A percentile compares a stretch with the other conserved stretches of the same genome.
Evolutionary conservation across 2,329 filamentous ascomycete species (phyloP).

Genomic region (Pseudogymnoascus sp.): DNA sequence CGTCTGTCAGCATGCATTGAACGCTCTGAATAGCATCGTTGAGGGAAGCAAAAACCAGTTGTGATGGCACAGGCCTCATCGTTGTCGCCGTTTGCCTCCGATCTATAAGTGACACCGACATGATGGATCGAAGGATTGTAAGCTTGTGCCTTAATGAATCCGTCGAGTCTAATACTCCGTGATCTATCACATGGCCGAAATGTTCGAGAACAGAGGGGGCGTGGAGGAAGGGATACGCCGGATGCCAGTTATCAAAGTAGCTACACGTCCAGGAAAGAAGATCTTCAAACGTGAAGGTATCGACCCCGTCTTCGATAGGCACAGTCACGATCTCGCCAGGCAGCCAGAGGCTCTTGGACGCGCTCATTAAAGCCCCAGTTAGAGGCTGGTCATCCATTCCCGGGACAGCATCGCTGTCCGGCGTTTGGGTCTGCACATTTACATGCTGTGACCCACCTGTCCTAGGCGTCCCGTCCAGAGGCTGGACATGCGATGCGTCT

Average conservation of each 20-base stretch:
- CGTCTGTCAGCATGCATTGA: conserved; percentile 36
- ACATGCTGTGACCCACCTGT: not conserved
- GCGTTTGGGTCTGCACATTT: conserved; percentile 11
- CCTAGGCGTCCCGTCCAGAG: not conserved
- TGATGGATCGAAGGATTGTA: conserved; percentile 36
- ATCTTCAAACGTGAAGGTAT: conserved; percentile 32
- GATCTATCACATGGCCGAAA: conserved; percentile 33
- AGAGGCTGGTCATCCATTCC: not conserved
- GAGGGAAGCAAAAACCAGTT: conserved; percentile 38
- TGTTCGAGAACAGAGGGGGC: conserved; percentile 39
- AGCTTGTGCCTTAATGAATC: conserved; percentile 29
- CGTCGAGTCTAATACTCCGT: conserved; percentile 18
- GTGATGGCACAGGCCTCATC: conserved; percentile 28
- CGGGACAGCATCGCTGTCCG: conserved; percentile 9
- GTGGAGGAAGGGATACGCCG: conserved; percentile 44
- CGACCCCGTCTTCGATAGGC: not conserved
- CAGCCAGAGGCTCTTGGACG: conserved; percentile 12
- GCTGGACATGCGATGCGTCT: not conserved
- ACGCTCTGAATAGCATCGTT: conserved; percentile 41
- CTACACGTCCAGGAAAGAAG: conserved; percentile 40
- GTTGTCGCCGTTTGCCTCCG: conserved; percentile 31
- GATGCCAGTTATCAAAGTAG: conserved; percentile 51
- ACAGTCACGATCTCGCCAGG: not conserved
- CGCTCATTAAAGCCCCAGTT: not conserved
- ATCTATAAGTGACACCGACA: conserved; percentile 45